Evolutionary conservation across 2,329 filamentous ascomycete species (phyloP).

Genomic region (Sarocladium kiliense): DNA sequence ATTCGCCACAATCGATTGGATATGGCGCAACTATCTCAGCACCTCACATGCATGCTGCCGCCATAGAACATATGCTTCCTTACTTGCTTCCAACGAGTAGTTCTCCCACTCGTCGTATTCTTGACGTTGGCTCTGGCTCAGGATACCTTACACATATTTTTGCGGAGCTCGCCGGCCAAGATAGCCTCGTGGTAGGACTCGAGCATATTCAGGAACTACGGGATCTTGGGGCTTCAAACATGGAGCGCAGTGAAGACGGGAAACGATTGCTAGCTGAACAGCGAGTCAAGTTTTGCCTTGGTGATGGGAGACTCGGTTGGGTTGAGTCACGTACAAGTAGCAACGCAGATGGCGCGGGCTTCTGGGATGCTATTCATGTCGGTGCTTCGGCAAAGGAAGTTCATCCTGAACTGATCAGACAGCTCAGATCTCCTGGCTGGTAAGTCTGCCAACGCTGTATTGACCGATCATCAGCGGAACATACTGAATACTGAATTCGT

Average conservation of each 20-base stretch:
- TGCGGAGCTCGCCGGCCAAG: conserved; percentile 64
- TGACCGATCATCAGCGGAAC: neutral
- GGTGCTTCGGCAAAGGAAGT: conserved; percentile 76
- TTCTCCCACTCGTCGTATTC: conserved; percentile 42
- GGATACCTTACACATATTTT: conserved; percentile 87
- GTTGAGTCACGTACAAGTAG: conserved; percentile 29
- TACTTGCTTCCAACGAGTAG: conserved; percentile 32
- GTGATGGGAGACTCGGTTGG: conserved; percentile 68
- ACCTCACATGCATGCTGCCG: conserved; percentile 57
- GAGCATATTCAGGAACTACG: conserved; percentile 66
- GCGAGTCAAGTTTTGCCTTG: conserved; percentile 66
- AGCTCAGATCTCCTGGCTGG: conserved; percentile 73
- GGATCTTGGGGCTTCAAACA: conserved; percentile 59
- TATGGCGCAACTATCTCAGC: conserved; percentile 52
- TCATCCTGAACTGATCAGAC: conserved; percentile 67
- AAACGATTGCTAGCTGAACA: conserved; percentile 55
- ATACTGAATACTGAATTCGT: neutral
- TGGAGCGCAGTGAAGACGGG: conserved; percentile 58
- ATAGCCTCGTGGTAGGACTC: conserved; percentile 58
- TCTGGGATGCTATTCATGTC: conserved; percentile 93
- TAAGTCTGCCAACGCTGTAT: conserved; percentile 21
- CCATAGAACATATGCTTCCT: conserved; percentile 43
- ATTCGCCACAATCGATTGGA: conserved; percentile 51
- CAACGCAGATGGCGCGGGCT: conserved; percentile 41
- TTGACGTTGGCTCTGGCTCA: conserved; percentile 71